Evolutionary conservation across 164 flowering plant species (phyloP).

Genomic region (Tinospora cordifolia): DNA sequence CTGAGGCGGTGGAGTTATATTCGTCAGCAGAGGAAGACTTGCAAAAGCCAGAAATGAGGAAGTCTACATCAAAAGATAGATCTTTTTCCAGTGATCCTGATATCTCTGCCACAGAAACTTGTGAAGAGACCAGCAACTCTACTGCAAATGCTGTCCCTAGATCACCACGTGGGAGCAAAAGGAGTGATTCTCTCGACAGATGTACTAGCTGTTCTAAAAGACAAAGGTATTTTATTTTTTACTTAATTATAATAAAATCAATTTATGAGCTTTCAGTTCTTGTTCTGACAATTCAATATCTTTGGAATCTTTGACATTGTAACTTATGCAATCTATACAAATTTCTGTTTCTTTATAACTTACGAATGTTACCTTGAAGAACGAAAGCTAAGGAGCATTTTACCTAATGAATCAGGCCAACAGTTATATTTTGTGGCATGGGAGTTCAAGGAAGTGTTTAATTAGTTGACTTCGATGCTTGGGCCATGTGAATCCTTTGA

Average conservation of each 20-base stretch:
- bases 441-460: not conserved
- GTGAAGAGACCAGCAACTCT: constrained; percentile 17
- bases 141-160: constrained; percentile 14
- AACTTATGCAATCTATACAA: no score
- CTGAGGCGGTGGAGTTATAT: constrained; percentile 10
- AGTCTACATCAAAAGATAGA: constrained; percentile 16
- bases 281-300: not conserved
- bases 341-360: no score
- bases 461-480: no score
- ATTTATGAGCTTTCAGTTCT: not conserved
- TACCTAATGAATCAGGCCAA: not conserved
- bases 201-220: constrained; percentile 24
- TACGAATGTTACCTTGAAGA: not conserved
- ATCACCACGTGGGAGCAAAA: constrained; percentile 15
- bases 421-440: not conserved
- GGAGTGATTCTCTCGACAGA: constrained; percentile 7
- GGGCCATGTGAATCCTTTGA: not conserved
- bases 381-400: not conserved
- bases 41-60: constrained; percentile 7
- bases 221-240: constrained; percentile 27
- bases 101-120: constrained; percentile 20
- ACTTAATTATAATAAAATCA: not conserved
- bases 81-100: constrained; percentile 12
- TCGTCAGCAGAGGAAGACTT: constrained; percentile 14
- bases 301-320: not conserved